Conservation (phyloP, 1,284 basidiomycete genomes). For the Cryptococcus maquisensis region DNA sequence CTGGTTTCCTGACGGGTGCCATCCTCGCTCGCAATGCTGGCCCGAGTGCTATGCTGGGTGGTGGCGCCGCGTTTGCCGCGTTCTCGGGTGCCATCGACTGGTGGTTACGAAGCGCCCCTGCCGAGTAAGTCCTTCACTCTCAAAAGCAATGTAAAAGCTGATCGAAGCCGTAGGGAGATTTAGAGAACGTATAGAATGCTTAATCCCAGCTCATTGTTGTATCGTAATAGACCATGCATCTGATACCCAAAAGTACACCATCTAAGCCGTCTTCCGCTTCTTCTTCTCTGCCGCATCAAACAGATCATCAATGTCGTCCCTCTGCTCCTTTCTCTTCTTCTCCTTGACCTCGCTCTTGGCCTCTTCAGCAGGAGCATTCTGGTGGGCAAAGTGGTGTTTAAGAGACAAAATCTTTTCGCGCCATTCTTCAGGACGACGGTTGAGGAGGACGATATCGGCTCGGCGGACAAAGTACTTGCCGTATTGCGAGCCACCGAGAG, state of each 20-base stretch:
- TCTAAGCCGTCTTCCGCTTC: conserved; percentile 4
- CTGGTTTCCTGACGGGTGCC: conserved; percentile 59
- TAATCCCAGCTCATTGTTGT: conserved; percentile 9
- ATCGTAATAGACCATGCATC: conserved; percentile 1
- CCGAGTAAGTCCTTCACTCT: conserved; percentile 61
- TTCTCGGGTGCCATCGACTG: conserved; percentile 85
- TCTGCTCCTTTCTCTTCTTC: conserved; percentile 24
- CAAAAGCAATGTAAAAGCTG: neutral
- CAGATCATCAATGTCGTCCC: conserved; percentile 33
- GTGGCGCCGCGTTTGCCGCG: conserved; percentile 81
- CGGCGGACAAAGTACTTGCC: conserved; percentile 80
- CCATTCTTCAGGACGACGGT: conserved; percentile 78
- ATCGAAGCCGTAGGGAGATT: neutral
- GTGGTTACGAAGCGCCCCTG: conserved; percentile 74
- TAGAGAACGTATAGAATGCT: neutral
- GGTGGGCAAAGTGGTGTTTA: conserved; percentile 47
- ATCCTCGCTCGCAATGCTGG: conserved; percentile 79
- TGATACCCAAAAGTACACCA: neutral
- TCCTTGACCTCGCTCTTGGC: conserved; percentile 6
- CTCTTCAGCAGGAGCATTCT: conserved; percentile 22
- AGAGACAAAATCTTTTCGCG: conserved; percentile 55
- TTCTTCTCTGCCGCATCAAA: conserved; percentile 29
- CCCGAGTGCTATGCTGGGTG: conserved; percentile 72
- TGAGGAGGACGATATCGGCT: conserved; percentile 71
- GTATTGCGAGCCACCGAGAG: conserved; percentile 68